Evolutionary conservation across 192 early-diverging fungal genomes (phyloP), one percentile per base, ranked within the genome.

Genomic region (Endogone sp.): DNA sequence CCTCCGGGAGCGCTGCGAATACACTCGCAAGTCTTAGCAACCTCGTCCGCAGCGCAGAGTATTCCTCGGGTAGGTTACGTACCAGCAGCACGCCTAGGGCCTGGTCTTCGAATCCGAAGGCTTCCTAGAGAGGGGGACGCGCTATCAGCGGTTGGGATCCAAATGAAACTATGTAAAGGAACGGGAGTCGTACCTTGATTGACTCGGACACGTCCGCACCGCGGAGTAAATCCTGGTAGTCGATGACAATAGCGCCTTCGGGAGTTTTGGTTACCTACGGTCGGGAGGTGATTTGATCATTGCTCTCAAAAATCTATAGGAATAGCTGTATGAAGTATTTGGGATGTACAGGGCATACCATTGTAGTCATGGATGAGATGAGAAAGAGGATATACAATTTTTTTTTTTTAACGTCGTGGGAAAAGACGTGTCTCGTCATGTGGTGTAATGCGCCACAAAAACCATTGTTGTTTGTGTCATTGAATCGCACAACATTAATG

Each of bases 81-180:
- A 90, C 84, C 37, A 90, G 65, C 61, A 82, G 63, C 11, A 86
- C 66, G n/a, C 88, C 88, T 22, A 87, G 71, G 24, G 79, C 79
- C 60, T 86, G 74, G 24, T 76, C 73, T 25, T 73, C 72, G 16
- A 77, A 72, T 2, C 86, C 88, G 69, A 89, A 89, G 9, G 86
- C 88, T 64, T 78, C 37, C 37, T 49, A 49, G 37, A 49, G 16
- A 49, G 6, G 37, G n/a, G n/a, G n/a, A n/a, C n/a, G n/a, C n/a
- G n/a, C n/a, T n/a, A 49, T 49, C 6, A 49, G 16, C 16, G 37
- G 37, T 49, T 1, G 9, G 6, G 6, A 16, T 44, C 4, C 16
- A 16, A 16, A 49, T 16, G 16, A 6, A 16, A 49, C 6, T 49
- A 49, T 16, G 37, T 11, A 11, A 49, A 49, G 9, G 1, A 6